Conservation (phyloP, 768 basidiomycete genomes). For the Serendipita sp. region DNA sequence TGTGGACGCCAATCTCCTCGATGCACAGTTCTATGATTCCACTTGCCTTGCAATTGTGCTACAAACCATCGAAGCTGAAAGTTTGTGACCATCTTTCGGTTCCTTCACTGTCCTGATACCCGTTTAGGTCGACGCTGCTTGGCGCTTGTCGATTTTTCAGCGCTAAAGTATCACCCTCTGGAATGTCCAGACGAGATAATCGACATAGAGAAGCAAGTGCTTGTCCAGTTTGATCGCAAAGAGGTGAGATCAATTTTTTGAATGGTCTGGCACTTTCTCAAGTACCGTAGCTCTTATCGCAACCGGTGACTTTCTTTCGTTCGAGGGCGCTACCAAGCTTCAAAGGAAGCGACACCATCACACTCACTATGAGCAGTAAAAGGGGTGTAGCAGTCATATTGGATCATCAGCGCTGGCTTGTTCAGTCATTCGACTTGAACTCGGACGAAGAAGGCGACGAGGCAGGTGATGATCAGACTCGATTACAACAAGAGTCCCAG, state of each 20-base stretch:
- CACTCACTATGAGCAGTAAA: background rate
- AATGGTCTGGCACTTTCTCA: background rate
- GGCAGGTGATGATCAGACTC: background rate
- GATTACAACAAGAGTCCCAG: conserved; percentile 1
- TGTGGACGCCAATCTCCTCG: background rate
- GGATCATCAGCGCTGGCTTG: background rate
- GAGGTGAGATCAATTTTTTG: background rate
- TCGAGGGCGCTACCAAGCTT: background rate
- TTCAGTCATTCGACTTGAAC: background rate
- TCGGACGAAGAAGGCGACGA: background rate
- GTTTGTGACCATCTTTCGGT: background rate
- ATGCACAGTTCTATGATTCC: background rate
- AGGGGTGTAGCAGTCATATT: background rate
- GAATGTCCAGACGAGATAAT: background rate
- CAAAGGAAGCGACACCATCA: background rate
- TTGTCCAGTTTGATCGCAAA: background rate
- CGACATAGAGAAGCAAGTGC: background rate
- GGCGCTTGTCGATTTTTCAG: background rate
- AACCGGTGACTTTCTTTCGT: background rate
- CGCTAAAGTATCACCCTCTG: background rate
- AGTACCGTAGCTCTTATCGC: background rate
- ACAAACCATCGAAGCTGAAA: background rate
- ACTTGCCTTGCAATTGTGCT: background rate
- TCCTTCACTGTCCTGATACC: background rate
- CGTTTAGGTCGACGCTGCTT: background rate